phyloP scores from a whole-genome alignment of 2,329 filamentous ascomycete species.

The Fonsecaea nubica region DNA sequence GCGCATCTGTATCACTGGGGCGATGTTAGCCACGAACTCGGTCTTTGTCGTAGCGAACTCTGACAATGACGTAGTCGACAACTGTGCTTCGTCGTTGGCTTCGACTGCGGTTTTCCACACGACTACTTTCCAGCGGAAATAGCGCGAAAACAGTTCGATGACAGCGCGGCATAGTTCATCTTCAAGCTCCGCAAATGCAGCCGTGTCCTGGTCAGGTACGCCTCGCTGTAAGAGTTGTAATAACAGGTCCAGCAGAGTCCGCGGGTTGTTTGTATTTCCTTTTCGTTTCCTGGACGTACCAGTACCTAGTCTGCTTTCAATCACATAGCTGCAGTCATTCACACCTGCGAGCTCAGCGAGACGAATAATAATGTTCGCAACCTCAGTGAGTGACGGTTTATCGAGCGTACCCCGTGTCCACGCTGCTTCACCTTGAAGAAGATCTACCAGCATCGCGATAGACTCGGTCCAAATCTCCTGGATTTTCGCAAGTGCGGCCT shows the following conservation, averaged over 20 bases:
- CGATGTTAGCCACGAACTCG: constrained; percentile 57
- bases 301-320: constrained; percentile 65
- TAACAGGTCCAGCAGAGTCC: constrained; percentile 68
- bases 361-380: constrained; percentile 77
- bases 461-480: constrained; percentile 85
- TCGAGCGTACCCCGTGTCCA: constrained; percentile 72
- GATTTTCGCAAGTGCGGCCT: constrained; percentile 80
- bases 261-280: constrained; percentile 48
- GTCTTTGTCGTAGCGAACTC: constrained; percentile 69
- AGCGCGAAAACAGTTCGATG: constrained; percentile 79
- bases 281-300: constrained; percentile 49
- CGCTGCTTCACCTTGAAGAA: constrained; percentile 75
- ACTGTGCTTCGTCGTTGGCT: constrained; percentile 60
- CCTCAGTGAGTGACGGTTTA: constrained; percentile 68
- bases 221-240: constrained; percentile 76
- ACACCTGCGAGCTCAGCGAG: constrained; percentile 81
- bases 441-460: constrained; percentile 72
- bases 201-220: constrained; percentile 67
- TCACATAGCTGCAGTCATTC: constrained; percentile 74
- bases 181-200: constrained; percentile 76
- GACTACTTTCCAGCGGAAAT: constrained; percentile 92
- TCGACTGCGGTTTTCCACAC: constrained; percentile 63
- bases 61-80: constrained; percentile 69
- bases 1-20: constrained; percentile 58
- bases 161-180: constrained; percentile 78